A percentile compares a stretch with the other conserved stretches of the same genome.
Evolutionary conservation across 202 grass and related monocot species (phyloP).

Genomic region (Dendrocalamus latiflorus): DNA sequence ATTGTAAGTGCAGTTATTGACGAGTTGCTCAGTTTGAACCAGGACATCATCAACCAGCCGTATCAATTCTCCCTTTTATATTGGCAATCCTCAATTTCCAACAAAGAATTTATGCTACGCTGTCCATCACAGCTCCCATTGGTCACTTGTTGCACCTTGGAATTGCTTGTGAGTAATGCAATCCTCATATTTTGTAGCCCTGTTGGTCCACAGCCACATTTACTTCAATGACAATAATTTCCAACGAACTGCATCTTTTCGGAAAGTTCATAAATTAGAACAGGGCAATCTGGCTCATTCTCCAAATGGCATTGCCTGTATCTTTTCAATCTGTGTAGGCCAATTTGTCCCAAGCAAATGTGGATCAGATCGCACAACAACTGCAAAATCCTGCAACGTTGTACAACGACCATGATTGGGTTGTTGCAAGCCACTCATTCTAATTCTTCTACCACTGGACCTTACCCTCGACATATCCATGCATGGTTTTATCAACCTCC

Average conservation of each 20-base stretch:
- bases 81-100: not conserved
- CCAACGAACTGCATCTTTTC: not conserved
- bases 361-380: slow-evolving; percentile 49
- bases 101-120: slow-evolving; percentile 5
- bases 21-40: slow-evolving; percentile 17
- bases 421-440: slow-evolving; percentile 18
- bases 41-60: slow-evolving; percentile 4
- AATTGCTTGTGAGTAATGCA: not conserved
- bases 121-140: not conserved
- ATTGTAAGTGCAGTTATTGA: slow-evolving; percentile 10
- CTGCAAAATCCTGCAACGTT: slow-evolving; percentile 47
- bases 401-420: slow-evolving; percentile 23
- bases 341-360: slow-evolving; percentile 55
- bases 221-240: slow-evolving; percentile 3
- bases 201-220: not conserved
- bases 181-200: not conserved
- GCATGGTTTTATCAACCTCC: slow-evolving; percentile 63
- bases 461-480: slow-evolving; percentile 52
- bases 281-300: not conserved
- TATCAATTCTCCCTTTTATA: not conserved
- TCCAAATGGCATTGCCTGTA: slow-evolving; percentile 26
- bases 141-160: not conserved
- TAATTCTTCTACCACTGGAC: too few species aligned
- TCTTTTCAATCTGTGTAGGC: slow-evolving; percentile 51
- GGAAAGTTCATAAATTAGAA: not conserved